Conservation (phyloP, 257 asterid genomes). For the Mitragyna speciosa region DNA sequence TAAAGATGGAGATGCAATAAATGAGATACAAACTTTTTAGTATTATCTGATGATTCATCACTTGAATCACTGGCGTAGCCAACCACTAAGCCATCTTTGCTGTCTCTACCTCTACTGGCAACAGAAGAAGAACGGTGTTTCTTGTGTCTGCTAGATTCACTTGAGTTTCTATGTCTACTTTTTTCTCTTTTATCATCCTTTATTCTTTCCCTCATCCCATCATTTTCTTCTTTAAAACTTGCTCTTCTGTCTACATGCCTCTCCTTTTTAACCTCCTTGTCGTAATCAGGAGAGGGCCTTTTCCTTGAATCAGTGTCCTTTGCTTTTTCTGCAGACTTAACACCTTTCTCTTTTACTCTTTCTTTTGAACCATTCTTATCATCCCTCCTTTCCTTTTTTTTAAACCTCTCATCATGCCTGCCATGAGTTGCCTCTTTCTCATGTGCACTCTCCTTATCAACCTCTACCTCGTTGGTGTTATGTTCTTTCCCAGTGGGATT, state of each 20-base stretch:
- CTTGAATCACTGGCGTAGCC: constrained; percentile 52
- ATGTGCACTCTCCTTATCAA: constrained; percentile 42
- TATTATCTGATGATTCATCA: constrained; percentile 71
- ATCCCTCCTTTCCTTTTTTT: constrained; percentile 43
- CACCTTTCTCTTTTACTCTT: constrained; percentile 52
- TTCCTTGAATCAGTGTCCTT: constrained; percentile 68
- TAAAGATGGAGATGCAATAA: constrained; percentile 8
- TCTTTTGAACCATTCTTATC: constrained; percentile 55
- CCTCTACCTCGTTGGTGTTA: constrained; percentile 35
- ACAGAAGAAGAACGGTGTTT: constrained; percentile 62
- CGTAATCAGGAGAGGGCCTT: constrained; percentile 51
- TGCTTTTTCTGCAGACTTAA: constrained; percentile 52
- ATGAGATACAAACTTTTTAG: constrained; percentile 55
- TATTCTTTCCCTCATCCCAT: constrained; percentile 47
- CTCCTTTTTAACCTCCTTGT: constrained; percentile 51
- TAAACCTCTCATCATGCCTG: constrained; percentile 54
- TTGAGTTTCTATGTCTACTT: constrained; percentile 51
- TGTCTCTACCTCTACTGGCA: constrained; percentile 57
- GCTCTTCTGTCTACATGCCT: constrained; percentile 50
- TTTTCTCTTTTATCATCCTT: constrained; percentile 66
- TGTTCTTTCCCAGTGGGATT: constrained; percentile 40
- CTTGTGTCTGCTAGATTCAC: constrained; percentile 63
- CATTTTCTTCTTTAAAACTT: constrained; percentile 46
- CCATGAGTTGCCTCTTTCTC: constrained; percentile 54
- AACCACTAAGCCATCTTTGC: constrained; percentile 46